phyloP scores from a whole-genome alignment of 805 yeast species.

The Saccharomycopsis javanensis region DNA sequence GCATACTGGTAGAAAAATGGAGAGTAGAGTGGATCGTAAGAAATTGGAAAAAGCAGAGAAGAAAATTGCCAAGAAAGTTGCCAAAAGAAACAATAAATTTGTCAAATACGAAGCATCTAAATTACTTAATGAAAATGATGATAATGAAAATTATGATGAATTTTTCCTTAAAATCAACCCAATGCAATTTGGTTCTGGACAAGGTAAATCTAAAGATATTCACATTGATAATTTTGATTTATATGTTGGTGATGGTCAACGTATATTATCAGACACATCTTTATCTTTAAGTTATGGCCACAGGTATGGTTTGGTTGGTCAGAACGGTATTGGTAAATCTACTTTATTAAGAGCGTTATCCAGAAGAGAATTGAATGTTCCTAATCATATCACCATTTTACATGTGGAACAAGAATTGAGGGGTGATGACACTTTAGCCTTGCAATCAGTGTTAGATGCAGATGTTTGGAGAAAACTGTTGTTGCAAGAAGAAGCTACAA shows the following conservation, averaged over 20 bases:
- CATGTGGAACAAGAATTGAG: conserved; percentile 96
- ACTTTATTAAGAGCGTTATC: conserved; percentile 85
- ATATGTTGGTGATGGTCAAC: conserved; percentile 90
- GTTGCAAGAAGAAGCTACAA: conserved; percentile 62
- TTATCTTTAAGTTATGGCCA: conserved; percentile 84
- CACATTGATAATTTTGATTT: conserved; percentile 87
- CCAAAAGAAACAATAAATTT: conserved; percentile 71
- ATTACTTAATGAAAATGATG: conserved; percentile 51
- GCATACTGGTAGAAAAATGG: conserved; percentile 84
- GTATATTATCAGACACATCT: conserved; percentile 82
- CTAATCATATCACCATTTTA: conserved; percentile 88
- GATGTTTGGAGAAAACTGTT: conserved; percentile 98
- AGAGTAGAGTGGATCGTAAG: conserved; percentile 90
- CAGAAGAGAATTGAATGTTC: conserved; percentile 86
- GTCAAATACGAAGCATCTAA: conserved; percentile 93
- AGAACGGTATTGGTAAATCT: conserved; percentile 99
- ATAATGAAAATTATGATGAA: conserved; percentile 75
- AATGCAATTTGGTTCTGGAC: conserved; percentile 74
- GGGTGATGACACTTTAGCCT: conserved; percentile 86
- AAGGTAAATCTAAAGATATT: conserved; percentile 97
- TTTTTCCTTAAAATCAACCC: conserved; percentile 95
- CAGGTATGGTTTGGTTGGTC: conserved; percentile 96
- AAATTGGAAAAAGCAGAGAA: conserved; percentile 95
- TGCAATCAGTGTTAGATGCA: conserved; percentile 96
- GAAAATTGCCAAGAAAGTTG: conserved; percentile 94